Evolutionary conservation across 805 yeast genomes (phyloP).

Genomic region (Candida michaelii): DNA sequence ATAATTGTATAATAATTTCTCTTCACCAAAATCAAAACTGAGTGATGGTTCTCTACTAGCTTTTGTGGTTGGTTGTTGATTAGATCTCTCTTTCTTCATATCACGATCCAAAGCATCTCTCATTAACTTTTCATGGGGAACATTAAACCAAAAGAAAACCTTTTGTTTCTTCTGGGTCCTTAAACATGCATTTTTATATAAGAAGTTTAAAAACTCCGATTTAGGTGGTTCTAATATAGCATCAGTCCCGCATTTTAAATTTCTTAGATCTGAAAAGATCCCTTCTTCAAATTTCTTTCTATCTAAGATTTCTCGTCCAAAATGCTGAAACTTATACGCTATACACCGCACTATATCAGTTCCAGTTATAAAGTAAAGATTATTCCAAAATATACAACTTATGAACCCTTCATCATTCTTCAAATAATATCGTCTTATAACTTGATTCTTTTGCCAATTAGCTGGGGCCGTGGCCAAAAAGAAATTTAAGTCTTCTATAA

Average conservation of each 20-base stretch:
- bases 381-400: conserved; percentile 91
- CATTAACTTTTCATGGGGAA: conserved; percentile 89
- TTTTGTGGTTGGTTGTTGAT: conserved; percentile 67
- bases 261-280: conserved; percentile 84
- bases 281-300: conserved; percentile 97
- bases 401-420: conserved; percentile 90
- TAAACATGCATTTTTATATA: conserved; percentile 82
- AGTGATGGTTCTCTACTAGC: conserved; percentile 77
- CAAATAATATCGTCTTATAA: conserved; percentile 78
- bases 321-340: conserved; percentile 82
- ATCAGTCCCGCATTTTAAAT: conserved; percentile 80
- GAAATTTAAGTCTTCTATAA: conserved; percentile 77
- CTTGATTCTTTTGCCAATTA: conserved; percentile 86
- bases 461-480: conserved; percentile 94
- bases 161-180: conserved; percentile 96
- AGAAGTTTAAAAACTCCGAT: conserved; percentile 77
- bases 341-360: conserved; percentile 94
- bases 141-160: conserved; percentile 95
- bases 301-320: conserved; percentile 82
- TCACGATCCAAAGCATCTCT: conserved; percentile 94
- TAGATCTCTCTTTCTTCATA: conserved; percentile 67
- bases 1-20: conserved; percentile 54
- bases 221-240: conserved; percentile 87
- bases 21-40: conserved; percentile 66
- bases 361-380: conserved; percentile 86